A percentile compares a stretch with the other conserved stretches of the same genome.
These are phyloP conservation scores for Quercus cerris DNA, from an alignment of 306 rosid genomes.

Conservation along the genomic window DNA sequence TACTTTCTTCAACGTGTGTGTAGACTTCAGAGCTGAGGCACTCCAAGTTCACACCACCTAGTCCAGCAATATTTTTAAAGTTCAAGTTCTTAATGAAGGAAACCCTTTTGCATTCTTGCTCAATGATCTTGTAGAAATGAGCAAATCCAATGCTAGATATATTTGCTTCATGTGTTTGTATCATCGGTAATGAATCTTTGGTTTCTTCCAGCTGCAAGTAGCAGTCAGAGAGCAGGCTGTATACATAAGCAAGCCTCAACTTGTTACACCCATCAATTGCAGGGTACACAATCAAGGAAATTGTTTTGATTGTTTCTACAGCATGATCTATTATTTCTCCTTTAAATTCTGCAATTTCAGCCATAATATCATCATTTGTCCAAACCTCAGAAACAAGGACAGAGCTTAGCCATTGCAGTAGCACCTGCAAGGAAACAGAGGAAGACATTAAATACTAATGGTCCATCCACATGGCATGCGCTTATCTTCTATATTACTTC, in stretches of 20 bases:
- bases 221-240: slow-evolving; percentile 76
- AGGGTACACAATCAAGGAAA: slow-evolving; percentile 76
- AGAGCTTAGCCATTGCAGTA: slow-evolving; percentile 59
- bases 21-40: slow-evolving; percentile 69
- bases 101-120: slow-evolving; percentile 73
- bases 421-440: slow-evolving; percentile 64
- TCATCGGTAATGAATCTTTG: slow-evolving; percentile 36
- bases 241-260: slow-evolving; percentile 75
- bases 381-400: slow-evolving; percentile 84
- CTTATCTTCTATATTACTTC: slow-evolving; percentile 11
- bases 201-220: slow-evolving; percentile 67
- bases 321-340: slow-evolving; percentile 51
- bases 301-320: slow-evolving; percentile 59
- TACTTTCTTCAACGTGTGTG: slow-evolving; percentile 56
- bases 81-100: slow-evolving; percentile 58
- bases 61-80: slow-evolving; percentile 91
- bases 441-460: slow-evolving; percentile 11
- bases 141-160: slow-evolving; percentile 49
- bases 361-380: slow-evolving; percentile 76
- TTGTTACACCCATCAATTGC: slow-evolving; percentile 78
- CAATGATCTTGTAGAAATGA: slow-evolving; percentile 63
- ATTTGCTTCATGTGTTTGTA: slow-evolving; percentile 42
- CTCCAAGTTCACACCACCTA: slow-evolving; percentile 70
- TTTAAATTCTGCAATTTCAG: slow-evolving; percentile 65
- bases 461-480: not conserved